Base-by-base conservation (phyloP, 1,284 basidiomycete species). In the Pterulicium gracile region DNA sequence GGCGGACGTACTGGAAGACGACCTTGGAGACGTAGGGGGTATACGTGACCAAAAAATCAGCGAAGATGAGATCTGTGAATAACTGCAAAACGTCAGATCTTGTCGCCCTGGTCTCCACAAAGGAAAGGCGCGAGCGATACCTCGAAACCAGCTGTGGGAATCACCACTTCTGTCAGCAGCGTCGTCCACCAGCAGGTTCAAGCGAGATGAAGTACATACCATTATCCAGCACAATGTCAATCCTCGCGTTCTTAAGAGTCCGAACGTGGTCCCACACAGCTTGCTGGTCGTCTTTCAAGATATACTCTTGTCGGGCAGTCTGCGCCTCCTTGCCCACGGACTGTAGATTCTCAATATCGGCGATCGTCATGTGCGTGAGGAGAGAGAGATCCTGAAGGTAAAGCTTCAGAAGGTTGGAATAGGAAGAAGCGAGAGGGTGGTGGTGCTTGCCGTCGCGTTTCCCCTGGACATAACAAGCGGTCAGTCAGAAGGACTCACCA, bases 201-300 rank as follows among this genome's bases (percentile, higher is more conserved):
- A 24, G n/a, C 44, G 14, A 44, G 23, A 36, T 24, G 45, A 17
- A 12, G 18, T 0, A 53, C 75, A 53, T 54, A 85, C 90, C 81
- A 59, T 98, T 98, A 62, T 98, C 95, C 21, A 98, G 67, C 1
- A 98, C 79, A 50, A 98, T 83, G 61, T 98, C 95, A 14, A 95
- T 70, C 4, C 84, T 70, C 0, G 71, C 79, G 47, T 69, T 63
- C 44, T 73, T 70, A 18, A 81, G 55, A 5, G 61, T 67, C 51
- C 75, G 77, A 36, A 97, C 57, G 56, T 88, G 73, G 0, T 75
- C 59, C 92, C 93, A 98, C 5, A 81, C 80, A 14, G 66, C 64
- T 24, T 77, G 72, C 55, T 93, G 78, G 57, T 98, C 90, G 56
- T 97, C 88, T 45, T 76, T 79, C 14, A 98, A 69, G 45, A 98